Evolutionary conservation across 1,284 basidiomycete species (phyloP).

Genomic region (Fistulinella staudtii): DNA sequence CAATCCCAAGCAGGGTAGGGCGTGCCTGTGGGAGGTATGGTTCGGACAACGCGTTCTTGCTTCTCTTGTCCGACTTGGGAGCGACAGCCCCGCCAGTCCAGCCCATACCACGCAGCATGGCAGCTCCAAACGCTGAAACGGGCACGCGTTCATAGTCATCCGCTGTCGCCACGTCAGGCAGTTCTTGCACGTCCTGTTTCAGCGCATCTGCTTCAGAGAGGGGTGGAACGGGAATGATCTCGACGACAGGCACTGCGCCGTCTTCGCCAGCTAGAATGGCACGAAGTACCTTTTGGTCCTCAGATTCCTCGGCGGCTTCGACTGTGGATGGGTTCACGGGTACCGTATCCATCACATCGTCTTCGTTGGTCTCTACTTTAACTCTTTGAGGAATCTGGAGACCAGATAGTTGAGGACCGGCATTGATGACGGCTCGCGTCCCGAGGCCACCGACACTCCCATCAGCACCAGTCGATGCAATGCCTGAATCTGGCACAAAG

Average conservation of each 20-base stretch:
- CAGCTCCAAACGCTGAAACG: constrained; percentile 90
- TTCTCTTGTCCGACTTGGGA: constrained; percentile 43
- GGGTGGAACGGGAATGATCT: constrained; percentile 53
- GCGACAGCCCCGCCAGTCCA: constrained; percentile 85
- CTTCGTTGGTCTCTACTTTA: constrained; percentile 28
- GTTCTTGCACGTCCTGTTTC: constrained; percentile 71
- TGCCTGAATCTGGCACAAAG: constrained; percentile 66
- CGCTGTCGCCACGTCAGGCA: constrained; percentile 73
- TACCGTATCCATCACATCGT: constrained; percentile 16
- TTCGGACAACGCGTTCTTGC: constrained; percentile 56
- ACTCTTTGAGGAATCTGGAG: constrained; percentile 48
- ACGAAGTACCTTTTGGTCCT: constrained; percentile 71
- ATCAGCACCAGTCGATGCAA: constrained; percentile 61
- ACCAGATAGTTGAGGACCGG: constrained; percentile 61
- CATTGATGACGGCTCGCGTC: constrained; percentile 64
- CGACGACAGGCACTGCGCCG: constrained; percentile 40
- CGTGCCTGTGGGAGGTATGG: constrained; percentile 80
- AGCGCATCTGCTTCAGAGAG: constrained; percentile 77
- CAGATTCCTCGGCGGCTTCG: constrained; percentile 44
- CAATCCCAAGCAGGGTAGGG: constrained; percentile 84
- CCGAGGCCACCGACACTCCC: constrained; percentile 79
- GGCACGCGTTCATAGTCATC: constrained; percentile 91
- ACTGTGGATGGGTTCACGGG: constrained; percentile 19
- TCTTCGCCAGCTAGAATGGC: constrained; percentile 60
- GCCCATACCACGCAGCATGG: constrained; percentile 94